Evolutionary conservation across 1,139 yeast genomes (phyloP).

Genomic region (Nematodospora anomalae): DNA sequence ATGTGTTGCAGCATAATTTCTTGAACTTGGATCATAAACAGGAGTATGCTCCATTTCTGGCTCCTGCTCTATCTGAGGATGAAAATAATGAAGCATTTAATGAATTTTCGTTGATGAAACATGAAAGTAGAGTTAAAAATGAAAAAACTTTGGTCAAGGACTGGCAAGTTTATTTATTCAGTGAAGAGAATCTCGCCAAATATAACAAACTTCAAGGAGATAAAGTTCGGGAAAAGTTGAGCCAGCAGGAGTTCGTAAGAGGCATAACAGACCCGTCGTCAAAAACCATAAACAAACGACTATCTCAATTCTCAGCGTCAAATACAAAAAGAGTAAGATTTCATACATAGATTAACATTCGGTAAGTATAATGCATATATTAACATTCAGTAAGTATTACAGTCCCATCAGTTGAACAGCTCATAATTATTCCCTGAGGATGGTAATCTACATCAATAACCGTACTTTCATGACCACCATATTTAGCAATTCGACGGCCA

Average conservation of each 20-base stretch:
- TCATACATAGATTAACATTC: slow-evolving; percentile 21
- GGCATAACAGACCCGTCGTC: slow-evolving; percentile 18
- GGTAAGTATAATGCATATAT: slow-evolving; percentile 36
- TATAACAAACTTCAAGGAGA: slow-evolving; percentile 6
- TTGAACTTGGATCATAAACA: slow-evolving; percentile 26
- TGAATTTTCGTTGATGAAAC: slow-evolving; percentile 27
- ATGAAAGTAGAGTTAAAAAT: slow-evolving; percentile 16
- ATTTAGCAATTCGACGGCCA: slow-evolving; percentile 46
- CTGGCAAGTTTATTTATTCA: slow-evolving; percentile 10
- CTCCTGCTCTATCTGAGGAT: slow-evolving; percentile 16
- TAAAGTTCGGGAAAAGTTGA: slow-evolving; percentile 9
- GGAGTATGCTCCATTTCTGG: slow-evolving; percentile 34
- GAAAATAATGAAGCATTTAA: slow-evolving; percentile 12
- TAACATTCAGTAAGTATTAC: slow-evolving; percentile 43
- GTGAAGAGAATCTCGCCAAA: slow-evolving; percentile 9
- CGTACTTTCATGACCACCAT: slow-evolving; percentile 61
- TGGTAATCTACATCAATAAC: slow-evolving; percentile 60
- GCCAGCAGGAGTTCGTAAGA: slow-evolving; percentile 25
- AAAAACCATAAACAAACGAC: slow-evolving; percentile 13
- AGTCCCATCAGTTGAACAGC: slow-evolving; percentile 53
- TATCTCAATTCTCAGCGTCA: slow-evolving; percentile 8
- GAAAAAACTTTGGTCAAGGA: slow-evolving; percentile 1
- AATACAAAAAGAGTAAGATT: slow-evolving; percentile 27
- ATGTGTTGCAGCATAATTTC: slow-evolving; percentile 50
- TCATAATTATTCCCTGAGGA: slow-evolving; percentile 39